Conservation (phyloP, 1,284 basidiomycete species). For the Meira miltonrushii region DNA sequence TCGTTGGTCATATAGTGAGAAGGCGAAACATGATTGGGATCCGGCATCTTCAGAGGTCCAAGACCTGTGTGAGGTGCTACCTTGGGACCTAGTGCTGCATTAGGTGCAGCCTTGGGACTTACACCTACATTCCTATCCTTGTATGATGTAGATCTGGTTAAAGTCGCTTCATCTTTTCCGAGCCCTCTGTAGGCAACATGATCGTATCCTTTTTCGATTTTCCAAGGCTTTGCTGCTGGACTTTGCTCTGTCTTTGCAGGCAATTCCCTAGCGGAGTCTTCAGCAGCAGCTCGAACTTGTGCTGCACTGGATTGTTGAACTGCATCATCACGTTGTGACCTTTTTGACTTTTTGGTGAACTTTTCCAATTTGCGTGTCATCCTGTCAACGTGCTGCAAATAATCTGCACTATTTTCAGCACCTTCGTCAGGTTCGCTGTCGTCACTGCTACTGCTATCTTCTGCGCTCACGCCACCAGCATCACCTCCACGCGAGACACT, state of each 20-base stretch:
- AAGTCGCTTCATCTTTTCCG: too few relatives aligned
- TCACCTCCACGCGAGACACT: background rate
- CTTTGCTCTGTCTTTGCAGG: background rate
- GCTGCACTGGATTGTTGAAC: conserved; percentile 7
- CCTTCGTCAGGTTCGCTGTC: background rate
- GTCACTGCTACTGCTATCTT: background rate
- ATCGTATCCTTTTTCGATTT: too few relatives aligned
- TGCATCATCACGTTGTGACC: background rate
- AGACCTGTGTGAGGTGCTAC: background rate
- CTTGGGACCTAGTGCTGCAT: background rate
- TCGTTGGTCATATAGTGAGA: conserved; percentile 15
- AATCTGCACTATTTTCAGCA: conserved; percentile 22
- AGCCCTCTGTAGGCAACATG: too few relatives aligned
- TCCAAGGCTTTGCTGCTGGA: background rate
- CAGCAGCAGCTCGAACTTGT: background rate
- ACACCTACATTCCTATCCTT: conserved; percentile 2
- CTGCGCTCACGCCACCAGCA: background rate
- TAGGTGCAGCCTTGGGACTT: conserved; percentile 3
- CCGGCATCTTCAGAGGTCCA: too few relatives aligned
- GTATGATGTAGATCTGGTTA: background rate
- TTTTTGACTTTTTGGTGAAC: background rate
- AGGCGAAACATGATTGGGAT: too few relatives aligned
- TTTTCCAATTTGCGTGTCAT: conserved; percentile 26
- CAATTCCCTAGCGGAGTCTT: background rate
- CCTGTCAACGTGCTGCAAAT: conserved; percentile 25